phyloP scores from a whole-genome alignment of 257 asterid genomes.

The Schizonepeta tenuifolia region DNA sequence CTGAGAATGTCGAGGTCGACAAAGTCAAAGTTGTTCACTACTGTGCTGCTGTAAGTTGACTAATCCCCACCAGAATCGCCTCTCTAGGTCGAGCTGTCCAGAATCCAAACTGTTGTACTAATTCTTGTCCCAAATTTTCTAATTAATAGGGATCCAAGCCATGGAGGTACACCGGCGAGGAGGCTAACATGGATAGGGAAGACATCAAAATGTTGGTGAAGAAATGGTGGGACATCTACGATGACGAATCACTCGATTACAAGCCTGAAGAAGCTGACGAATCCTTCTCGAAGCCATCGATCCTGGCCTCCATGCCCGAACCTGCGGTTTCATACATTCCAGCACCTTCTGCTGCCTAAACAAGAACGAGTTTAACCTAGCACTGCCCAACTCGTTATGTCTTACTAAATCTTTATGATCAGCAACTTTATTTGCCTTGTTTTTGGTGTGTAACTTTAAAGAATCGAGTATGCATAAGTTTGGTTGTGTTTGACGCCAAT shows the following conservation, averaged over 20 bases:
- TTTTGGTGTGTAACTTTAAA: constrained; percentile 30
- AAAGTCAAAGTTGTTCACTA: constrained; percentile 69
- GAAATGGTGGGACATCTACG: constrained; percentile 73
- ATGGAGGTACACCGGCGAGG: constrained; percentile 71
- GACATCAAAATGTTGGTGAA: constrained; percentile 61
- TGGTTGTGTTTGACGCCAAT: constrained; percentile 33
- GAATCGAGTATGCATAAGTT: constrained; percentile 28
- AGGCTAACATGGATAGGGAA: constrained; percentile 66
- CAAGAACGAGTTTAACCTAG: constrained; percentile 17
- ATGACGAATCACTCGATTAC: constrained; percentile 60
- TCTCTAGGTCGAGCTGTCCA: too few relatives aligned
- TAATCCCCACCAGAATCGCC: too few relatives aligned
- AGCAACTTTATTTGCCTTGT: constrained; percentile 9
- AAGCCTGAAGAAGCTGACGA: constrained; percentile 49
- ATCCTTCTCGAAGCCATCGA: constrained; percentile 50
- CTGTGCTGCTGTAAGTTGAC: constrained; percentile 60
- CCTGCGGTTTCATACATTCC: constrained; percentile 55
- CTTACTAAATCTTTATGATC: constrained; percentile 28
- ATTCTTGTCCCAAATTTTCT: not conserved
- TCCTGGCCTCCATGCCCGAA: constrained; percentile 53
- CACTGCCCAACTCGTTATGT: constrained; percentile 1
- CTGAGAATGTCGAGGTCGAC: constrained; percentile 62
- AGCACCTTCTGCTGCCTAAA: constrained; percentile 78
- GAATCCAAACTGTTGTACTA: too few relatives aligned
- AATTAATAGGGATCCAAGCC: constrained; percentile 58